phyloP scores from a whole-genome alignment of 352 stramenopile genomes.

The Thraustochytrium sp. region DNA sequence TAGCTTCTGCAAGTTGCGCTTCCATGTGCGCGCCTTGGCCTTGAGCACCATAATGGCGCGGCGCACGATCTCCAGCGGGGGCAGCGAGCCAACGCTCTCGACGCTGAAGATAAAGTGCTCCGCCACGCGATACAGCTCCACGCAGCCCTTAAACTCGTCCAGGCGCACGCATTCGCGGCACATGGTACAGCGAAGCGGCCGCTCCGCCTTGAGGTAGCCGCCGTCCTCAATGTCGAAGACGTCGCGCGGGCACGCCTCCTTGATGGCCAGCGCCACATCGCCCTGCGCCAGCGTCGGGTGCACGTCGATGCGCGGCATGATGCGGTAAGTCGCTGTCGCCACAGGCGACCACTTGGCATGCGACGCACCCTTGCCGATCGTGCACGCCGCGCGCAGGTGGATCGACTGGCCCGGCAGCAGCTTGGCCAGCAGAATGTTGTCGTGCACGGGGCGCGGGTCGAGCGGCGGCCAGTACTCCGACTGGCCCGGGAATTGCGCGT shows the following conservation, averaged over 20 bases:
- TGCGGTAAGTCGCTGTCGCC: constrained; percentile 51
- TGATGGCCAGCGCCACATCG: constrained; percentile 42
- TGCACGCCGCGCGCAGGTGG: constrained; percentile 47
- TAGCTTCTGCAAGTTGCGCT: not conserved
- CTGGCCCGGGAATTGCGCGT: not conserved
- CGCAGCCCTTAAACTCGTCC: constrained; percentile 44
- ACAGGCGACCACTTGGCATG: constrained; percentile 55
- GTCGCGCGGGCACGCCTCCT: constrained; percentile 42
- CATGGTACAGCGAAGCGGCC: constrained; percentile 48
- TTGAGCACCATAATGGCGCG: constrained; percentile 2
- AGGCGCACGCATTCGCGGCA: constrained; percentile 51
- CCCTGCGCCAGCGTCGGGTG: not conserved
- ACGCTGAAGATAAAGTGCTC: constrained; percentile 57
- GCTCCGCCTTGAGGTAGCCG: not conserved
- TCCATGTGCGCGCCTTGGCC: not conserved
- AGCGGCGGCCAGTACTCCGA: constrained; percentile 1
- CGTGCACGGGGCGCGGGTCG: constrained; percentile 45
- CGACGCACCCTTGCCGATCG: constrained; percentile 46
- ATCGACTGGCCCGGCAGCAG: constrained; percentile 51
- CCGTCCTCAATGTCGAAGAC: constrained; percentile 53
- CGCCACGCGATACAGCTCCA: constrained; percentile 45
- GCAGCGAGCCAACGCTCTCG: constrained; percentile 47
- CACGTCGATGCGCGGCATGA: constrained; percentile 48
- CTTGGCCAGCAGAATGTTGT: constrained; percentile 53
- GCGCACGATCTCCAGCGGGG: not conserved